Evolutionary conservation across 805 yeast species (phyloP).

Genomic region (Starmerella geochares): DNA sequence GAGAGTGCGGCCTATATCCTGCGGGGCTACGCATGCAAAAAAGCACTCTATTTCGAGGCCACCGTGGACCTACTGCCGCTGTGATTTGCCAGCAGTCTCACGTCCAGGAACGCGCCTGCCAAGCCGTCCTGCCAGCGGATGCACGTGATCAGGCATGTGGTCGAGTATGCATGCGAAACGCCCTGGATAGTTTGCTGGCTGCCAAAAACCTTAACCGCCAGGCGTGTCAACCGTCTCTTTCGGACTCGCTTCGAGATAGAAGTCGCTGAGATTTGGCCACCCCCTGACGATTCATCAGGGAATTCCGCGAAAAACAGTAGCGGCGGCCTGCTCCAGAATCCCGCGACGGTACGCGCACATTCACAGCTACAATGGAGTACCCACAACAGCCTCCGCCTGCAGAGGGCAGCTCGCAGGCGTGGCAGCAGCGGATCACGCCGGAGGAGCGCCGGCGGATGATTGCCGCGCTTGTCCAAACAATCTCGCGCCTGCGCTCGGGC

Average conservation of each 20-base stretch:
- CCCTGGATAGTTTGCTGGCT: conserved; percentile 1
- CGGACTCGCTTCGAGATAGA: background rate
- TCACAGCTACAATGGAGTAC: background rate
- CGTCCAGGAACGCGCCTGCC: background rate
- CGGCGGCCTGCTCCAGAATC: background rate
- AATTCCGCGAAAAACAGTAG: background rate
- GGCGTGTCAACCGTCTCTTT: background rate
- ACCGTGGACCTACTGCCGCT: too few relatives aligned
- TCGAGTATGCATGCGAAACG: conserved; percentile 5
- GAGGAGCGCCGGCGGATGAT: conserved; percentile 24
- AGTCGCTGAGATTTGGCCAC: background rate
- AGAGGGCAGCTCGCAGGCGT: conserved; percentile 6
- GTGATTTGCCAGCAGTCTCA: too few relatives aligned
- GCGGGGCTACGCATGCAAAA: too few relatives aligned
- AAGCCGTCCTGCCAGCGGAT: background rate
- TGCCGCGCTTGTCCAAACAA: conserved; percentile 19
- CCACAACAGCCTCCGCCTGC: background rate
- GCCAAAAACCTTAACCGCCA: conserved; percentile 1
- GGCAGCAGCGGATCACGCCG: conserved; percentile 21
- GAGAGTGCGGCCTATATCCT: too few relatives aligned
- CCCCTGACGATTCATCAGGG: too few relatives aligned
- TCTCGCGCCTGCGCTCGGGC: conserved; percentile 19
- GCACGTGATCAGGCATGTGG: background rate
- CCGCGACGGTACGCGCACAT: background rate
- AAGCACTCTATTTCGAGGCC: too few relatives aligned